These are phyloP conservation scores for Sclerotinia glacialis DNA, from an alignment of 2,329 filamentous ascomycete genomes.

Conservation along the genomic window DNA sequence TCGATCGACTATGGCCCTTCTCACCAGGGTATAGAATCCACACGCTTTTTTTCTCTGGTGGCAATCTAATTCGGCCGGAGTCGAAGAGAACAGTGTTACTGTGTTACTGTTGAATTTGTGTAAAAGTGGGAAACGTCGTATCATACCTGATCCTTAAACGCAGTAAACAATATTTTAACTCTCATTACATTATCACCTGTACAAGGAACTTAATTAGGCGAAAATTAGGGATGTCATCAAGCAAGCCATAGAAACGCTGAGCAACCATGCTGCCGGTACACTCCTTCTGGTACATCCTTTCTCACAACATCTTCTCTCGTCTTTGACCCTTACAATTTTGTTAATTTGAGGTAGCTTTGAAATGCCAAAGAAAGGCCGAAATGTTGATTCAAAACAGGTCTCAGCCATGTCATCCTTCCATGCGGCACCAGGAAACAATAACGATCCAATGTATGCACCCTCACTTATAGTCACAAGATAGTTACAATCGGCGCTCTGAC, in stretches of 20 bases:
- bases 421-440: conserved; percentile 4
- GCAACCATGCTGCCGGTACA: conserved; percentile 19
- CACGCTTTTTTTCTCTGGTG: not conserved
- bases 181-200: conserved; percentile 1
- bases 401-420: conserved; percentile 15
- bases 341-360: conserved; percentile 14
- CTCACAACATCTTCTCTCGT: not conserved
- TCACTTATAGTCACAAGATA: not conserved
- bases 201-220: conserved; percentile 9
- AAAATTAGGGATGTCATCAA: conserved; percentile 11
- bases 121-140: conserved; percentile 13
- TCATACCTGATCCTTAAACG: not conserved
- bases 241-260: conserved; percentile 15
- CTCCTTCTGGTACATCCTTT: conserved; percentile 5
- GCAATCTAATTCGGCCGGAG: conserved; percentile 10
- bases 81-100: not conserved
- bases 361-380: not conserved
- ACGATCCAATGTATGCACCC: conserved; percentile 13
- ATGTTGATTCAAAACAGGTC: conserved; percentile 22
- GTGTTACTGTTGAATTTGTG: conserved; percentile 4
- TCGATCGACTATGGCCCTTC: conserved; percentile 5
- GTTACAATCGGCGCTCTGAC: not conserved
- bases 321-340: conserved; percentile 5
- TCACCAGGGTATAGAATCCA: not conserved
- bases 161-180: conserved; percentile 4